Evolutionary conservation across 805 yeast species (phyloP).

Genomic region (Clavispora santaluciae): DNA sequence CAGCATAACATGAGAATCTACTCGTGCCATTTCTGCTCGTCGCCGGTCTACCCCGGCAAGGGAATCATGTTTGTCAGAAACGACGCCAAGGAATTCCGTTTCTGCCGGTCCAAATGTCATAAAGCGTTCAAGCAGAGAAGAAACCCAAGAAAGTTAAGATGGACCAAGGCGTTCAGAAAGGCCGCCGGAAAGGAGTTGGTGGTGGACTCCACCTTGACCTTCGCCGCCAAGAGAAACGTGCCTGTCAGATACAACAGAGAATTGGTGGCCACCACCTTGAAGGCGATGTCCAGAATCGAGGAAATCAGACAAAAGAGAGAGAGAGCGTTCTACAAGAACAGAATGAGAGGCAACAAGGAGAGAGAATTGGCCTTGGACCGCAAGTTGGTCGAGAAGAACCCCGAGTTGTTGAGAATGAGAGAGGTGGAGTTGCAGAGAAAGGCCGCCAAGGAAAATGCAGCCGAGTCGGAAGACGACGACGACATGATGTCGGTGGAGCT

Average conservation of each 20-base stretch:
- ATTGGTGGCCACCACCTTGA: constrained; percentile 86
- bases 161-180: constrained; percentile 99
- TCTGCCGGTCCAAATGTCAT: constrained; percentile 97
- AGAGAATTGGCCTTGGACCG: constrained; percentile 78
- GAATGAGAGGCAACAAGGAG: constrained; percentile 97
- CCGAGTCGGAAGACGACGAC: constrained; percentile 30
- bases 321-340: constrained; percentile 96
- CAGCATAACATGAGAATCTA: constrained; percentile 64
- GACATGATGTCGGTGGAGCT: constrained; percentile 42
- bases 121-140: constrained; percentile 96
- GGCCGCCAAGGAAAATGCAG: constrained; percentile 63
- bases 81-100: constrained; percentile 95
- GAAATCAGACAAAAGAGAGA: constrained; percentile 95
- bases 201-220: constrained; percentile 92
- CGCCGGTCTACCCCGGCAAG: constrained; percentile 82
- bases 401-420: constrained; percentile 85
- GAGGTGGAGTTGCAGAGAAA: constrained; percentile 83
- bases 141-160: constrained; percentile 94
- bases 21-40: constrained; percentile 94
- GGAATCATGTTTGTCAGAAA: constrained; percentile 98
- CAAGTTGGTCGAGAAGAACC: constrained; percentile 83
- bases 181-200: constrained; percentile 99
- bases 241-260: constrained; percentile 98
- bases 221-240: constrained; percentile 95
- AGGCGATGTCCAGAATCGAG: constrained; percentile 94